Conservation (phyloP, 768 basidiomycete genomes). For the Kwoniella pini region DNA sequence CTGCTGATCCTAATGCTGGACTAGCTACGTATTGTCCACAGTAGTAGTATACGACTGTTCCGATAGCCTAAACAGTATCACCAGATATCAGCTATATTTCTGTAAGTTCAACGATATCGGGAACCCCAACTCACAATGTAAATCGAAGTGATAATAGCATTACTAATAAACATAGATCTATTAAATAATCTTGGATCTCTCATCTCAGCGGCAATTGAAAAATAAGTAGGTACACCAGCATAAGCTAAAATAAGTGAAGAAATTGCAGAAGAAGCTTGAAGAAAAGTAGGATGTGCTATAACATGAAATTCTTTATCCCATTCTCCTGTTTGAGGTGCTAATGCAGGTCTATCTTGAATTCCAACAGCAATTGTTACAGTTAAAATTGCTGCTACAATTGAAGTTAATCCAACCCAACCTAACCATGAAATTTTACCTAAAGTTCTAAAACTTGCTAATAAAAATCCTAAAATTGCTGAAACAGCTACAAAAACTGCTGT, state of each 20-base stretch:
- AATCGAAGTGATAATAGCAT: slow-evolving; percentile 39
- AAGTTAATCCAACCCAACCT: slow-evolving; percentile 42
- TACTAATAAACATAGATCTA: slow-evolving; percentile 43
- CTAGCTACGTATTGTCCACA: slow-evolving; percentile 50
- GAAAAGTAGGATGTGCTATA: slow-evolving; percentile 28
- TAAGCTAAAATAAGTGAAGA: slow-evolving; percentile 50
- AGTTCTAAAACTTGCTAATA: slow-evolving; percentile 45
- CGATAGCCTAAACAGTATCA: slow-evolving; percentile 30
- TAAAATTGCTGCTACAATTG: slow-evolving; percentile 38
- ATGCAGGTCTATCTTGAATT: slow-evolving; percentile 34
- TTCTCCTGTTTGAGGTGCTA: slow-evolving; percentile 27
- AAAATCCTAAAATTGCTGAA: slow-evolving; percentile 38
- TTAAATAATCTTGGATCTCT: slow-evolving; percentile 49
- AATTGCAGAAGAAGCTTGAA: slow-evolving; percentile 51
- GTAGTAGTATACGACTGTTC: slow-evolving; percentile 46
- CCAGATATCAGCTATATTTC: no score
- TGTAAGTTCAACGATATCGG: background rate
- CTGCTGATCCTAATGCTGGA: slow-evolving; percentile 52
- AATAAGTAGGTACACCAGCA: slow-evolving; percentile 39
- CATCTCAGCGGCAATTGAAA: slow-evolving; percentile 54
- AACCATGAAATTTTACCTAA: slow-evolving; percentile 51
- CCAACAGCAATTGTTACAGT: slow-evolving; percentile 42
- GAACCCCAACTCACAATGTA: slow-evolving; percentile 30
- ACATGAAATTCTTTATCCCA: slow-evolving; percentile 18
- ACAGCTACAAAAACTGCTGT: slow-evolving; percentile 54